These are phyloP conservation scores for Ricinus communis DNA, from an alignment of 345 rosid genomes.

Conservation along the genomic window DNA sequence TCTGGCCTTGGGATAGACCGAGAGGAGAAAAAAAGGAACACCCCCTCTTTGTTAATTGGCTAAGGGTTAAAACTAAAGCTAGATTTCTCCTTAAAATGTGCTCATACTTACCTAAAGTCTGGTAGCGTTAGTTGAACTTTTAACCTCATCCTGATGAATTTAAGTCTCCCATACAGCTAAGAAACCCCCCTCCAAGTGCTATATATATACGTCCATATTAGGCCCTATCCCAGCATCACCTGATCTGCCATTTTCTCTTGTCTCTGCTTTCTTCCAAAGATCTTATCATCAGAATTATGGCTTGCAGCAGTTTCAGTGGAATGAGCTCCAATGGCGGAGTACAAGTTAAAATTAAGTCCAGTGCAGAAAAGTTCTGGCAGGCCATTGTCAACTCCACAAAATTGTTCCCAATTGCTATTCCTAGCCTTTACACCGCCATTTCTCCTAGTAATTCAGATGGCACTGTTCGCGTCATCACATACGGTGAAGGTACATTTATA, in stretches of 20 bases:
- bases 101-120: background rate
- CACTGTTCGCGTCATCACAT: background rate
- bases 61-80: no score
- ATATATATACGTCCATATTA: background rate
- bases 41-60: no score
- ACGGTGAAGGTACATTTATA: background rate
- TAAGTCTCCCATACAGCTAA: background rate
- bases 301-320: background rate
- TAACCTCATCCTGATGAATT: background rate
- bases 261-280: background rate
- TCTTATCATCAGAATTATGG: background rate
- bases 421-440: background rate
- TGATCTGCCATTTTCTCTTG: background rate
- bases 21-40: no score
- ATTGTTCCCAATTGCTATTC: background rate
- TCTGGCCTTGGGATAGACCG: no score
- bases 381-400: conserved; percentile 8
- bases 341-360: conserved; percentile 3
- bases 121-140: conserved; percentile 4
- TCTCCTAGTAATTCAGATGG: background rate
- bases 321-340: background rate
- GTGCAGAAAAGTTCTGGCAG: background rate
- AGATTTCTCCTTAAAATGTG: no score
- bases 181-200: background rate
- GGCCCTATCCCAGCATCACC: background rate